Percentiles rank a stretch among this genome's conserved stretches.
Evolutionary conservation across 192 early-diverging fungal genomes (phyloP).

Genomic region (Mortierella alpina): DNA sequence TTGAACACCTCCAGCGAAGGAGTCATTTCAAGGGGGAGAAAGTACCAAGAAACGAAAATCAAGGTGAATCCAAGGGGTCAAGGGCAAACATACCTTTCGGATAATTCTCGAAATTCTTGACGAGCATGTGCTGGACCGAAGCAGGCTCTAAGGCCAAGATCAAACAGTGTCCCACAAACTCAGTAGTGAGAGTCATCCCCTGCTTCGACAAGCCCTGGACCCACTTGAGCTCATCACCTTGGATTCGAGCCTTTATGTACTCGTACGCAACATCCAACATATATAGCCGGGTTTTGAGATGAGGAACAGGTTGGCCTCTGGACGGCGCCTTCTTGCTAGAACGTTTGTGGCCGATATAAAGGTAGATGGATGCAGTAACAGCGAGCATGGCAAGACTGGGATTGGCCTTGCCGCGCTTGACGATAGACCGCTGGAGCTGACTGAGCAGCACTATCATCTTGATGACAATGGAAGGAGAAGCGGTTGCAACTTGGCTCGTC

Average conservation of each 20-base stretch:
- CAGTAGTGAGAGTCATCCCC: conserved; percentile 29
- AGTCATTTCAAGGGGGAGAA: background rate
- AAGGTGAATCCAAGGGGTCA: background rate
- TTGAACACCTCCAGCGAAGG: no score
- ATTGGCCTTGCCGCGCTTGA: conserved; percentile 42
- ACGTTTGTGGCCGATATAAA: conserved; percentile 37
- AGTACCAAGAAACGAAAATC: background rate
- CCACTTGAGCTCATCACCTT: conserved; percentile 44
- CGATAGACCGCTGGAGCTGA: conserved; percentile 16
- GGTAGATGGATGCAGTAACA: conserved; percentile 38
- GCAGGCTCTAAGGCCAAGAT: conserved; percentile 51
- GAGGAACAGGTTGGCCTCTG: conserved; percentile 29
- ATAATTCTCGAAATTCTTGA: conserved; percentile 56
- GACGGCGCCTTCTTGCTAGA: conserved; percentile 27
- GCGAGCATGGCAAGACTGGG: conserved; percentile 42
- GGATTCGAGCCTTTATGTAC: conserved; percentile 23
- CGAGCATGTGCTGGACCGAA: conserved; percentile 49
- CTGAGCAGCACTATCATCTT: conserved; percentile 26
- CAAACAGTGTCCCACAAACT: conserved; percentile 28
- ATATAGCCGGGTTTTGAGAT: conserved; percentile 18
- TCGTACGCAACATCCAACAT: conserved; percentile 30
- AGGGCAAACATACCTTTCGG: conserved; percentile 32
- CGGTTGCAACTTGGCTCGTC: background rate
- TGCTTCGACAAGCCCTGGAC: conserved; percentile 36
- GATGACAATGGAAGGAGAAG: conserved; percentile 18